Evolutionary conservation across 176 grass and related monocot species (phyloP).

Genomic region (Thalia dealbata): DNA sequence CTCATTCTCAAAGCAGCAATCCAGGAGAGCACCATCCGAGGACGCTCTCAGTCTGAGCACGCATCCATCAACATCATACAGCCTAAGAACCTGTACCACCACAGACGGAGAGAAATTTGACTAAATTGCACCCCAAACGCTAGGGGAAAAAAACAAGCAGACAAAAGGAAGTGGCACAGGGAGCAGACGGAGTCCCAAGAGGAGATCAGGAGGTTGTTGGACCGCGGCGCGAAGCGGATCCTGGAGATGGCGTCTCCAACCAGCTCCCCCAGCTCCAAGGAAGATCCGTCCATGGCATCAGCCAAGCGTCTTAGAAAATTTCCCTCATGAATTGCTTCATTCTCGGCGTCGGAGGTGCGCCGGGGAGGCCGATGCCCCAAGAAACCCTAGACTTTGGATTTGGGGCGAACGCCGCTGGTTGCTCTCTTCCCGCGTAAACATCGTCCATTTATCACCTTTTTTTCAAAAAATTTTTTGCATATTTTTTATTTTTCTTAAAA

Average conservation of each 20-base stretch:
- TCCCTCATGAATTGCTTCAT: neutral
- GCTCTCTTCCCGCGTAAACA: neutral
- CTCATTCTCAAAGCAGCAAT: constrained; percentile 67
- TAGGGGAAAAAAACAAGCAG: neutral
- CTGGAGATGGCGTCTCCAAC: constrained; percentile 39
- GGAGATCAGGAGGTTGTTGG: constrained; percentile 50
- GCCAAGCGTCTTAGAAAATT: neutral
- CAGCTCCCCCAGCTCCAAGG: constrained; percentile 6
- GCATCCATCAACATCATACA: constrained; percentile 42
- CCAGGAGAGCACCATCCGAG: constrained; percentile 35
- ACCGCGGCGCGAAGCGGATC: constrained; percentile 47
- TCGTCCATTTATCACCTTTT: no score
- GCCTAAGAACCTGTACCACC: constrained; percentile 38
- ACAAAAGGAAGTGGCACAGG: neutral
- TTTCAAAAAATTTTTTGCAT: no score
- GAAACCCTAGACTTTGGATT: constrained; percentile 9
- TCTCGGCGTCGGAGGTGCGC: neutral
- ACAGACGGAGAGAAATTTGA: constrained; percentile 5
- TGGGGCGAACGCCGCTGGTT: neutral
- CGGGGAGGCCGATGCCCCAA: neutral
- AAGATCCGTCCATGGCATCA: constrained; percentile 5
- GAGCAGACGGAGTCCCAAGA: constrained; percentile 1
- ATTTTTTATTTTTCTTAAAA: no score
- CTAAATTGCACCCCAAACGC: neutral
- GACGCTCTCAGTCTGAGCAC: constrained; percentile 27